phyloP scores from a whole-genome alignment of 1,284 basidiomycete species.

The Tilletiaria anomala region DNA sequence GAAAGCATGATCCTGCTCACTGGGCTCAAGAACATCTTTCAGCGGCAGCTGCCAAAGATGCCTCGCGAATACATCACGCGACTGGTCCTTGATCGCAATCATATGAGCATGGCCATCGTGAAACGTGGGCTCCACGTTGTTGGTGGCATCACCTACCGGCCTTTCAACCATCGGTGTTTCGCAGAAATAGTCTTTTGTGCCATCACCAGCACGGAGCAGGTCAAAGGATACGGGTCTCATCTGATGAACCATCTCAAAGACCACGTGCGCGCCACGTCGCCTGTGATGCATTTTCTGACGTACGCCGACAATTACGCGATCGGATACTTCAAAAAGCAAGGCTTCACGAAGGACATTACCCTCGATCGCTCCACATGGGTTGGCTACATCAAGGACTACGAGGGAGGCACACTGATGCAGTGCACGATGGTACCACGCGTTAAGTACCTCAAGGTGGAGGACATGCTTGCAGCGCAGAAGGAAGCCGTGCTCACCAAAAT shows the following conservation, averaged over 20 bases:
- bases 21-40: slow-evolving; percentile 89
- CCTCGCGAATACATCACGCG: slow-evolving; percentile 95
- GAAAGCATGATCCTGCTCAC: slow-evolving; percentile 63
- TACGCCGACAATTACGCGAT: slow-evolving; percentile 99
- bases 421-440: slow-evolving; percentile 85
- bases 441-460: slow-evolving; percentile 70
- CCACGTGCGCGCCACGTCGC: slow-evolving; percentile 66
- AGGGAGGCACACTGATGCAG: slow-evolving; percentile 98
- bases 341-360: slow-evolving; percentile 93
- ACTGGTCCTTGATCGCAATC: slow-evolving; percentile 82
- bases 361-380: slow-evolving; percentile 84
- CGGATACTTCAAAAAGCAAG: slow-evolving; percentile 97
- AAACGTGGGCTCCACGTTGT: slow-evolving; percentile 91
- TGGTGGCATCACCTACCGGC: slow-evolving; percentile 92
- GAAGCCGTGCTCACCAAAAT: slow-evolving; percentile 64
- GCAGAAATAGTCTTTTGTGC: slow-evolving; percentile 99
- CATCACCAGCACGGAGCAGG: slow-evolving; percentile 87
- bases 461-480: slow-evolving; percentile 66
- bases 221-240: slow-evolving; percentile 96
- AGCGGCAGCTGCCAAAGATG: slow-evolving; percentile 97
- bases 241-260: slow-evolving; percentile 98
- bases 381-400: slow-evolving; percentile 99
- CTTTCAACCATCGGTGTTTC: slow-evolving; percentile 85
- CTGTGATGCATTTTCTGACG: slow-evolving; percentile 84
- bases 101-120: slow-evolving; percentile 81